A percentile compares a stretch with the other conserved stretches of the same genome.
These are phyloP conservation scores for Dryadomyces quercus-mongolicae DNA, from an alignment of 2,329 filamentous ascomycete genomes.

Conservation along the genomic window DNA sequence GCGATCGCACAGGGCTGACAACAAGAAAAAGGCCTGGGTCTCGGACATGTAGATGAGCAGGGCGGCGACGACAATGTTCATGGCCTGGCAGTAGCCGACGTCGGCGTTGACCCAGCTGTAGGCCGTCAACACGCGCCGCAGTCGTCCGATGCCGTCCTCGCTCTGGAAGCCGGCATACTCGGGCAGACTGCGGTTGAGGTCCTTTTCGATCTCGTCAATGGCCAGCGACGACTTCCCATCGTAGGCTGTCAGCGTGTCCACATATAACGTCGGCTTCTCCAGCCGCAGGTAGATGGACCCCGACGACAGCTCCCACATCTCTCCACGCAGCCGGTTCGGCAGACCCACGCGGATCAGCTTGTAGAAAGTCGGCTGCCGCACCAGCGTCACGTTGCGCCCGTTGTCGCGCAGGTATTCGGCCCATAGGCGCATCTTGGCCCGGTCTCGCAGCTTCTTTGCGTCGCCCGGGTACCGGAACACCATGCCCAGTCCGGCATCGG, in stretches of 20 bases:
- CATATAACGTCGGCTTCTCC: conserved; percentile 72
- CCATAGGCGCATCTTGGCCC: conserved; percentile 96
- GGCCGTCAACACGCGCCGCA: conserved; percentile 83
- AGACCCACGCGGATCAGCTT: conserved; percentile 92
- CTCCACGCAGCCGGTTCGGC: conserved; percentile 82
- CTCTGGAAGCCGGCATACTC: conserved; percentile 97
- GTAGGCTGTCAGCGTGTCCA: conserved; percentile 73
- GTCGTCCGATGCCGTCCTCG: conserved; percentile 81
- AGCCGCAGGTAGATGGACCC: conserved; percentile 82
- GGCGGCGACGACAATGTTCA: conserved; percentile 99
- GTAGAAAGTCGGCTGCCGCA: conserved; percentile 94
- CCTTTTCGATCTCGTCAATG: conserved; percentile 98
- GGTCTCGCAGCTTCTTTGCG: conserved; percentile 81
- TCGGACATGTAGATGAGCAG: conserved; percentile 98
- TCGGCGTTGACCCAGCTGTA: conserved; percentile 97
- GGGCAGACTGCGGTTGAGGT: conserved; percentile 87
- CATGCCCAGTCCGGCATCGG: conserved; percentile 90
- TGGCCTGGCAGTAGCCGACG: conserved; percentile 96
- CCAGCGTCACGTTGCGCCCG: conserved; percentile 79
- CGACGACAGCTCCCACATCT: conserved; percentile 92
- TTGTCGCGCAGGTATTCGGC: conserved; percentile 94
- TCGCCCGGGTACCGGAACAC: conserved; percentile 92
- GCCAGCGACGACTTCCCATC: conserved; percentile 81
- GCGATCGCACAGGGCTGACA: conserved; percentile 84
- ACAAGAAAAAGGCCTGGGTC: conserved; percentile 84